A percentile compares a stretch with the other conserved stretches of the same genome.
phyloP scores from a whole-genome alignment of 805 yeast species.

The Yarrowia sp. region DNA sequence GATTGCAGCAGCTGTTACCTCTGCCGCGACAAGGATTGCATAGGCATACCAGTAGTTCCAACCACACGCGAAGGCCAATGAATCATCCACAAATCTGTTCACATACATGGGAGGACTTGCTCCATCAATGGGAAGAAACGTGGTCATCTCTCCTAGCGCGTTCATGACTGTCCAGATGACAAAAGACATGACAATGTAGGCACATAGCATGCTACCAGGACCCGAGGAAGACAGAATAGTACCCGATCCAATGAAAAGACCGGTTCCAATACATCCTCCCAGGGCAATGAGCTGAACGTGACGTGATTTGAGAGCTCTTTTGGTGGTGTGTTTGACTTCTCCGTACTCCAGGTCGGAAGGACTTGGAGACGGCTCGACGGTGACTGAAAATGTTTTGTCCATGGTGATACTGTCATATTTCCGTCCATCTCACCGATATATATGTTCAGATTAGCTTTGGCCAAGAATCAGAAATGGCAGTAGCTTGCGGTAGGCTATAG shows the following conservation, averaged over 20 bases:
- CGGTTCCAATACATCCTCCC: constrained; percentile 78
- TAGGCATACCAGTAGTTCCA: constrained; percentile 49
- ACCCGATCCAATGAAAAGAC: constrained; percentile 72
- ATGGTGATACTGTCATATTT: neutral
- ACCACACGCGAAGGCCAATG: constrained; percentile 59
- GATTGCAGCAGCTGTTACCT: constrained; percentile 45
- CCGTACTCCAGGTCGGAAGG: constrained; percentile 2
- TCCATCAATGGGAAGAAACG: constrained; percentile 55
- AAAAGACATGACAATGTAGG: constrained; percentile 60
- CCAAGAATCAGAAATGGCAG: constrained; percentile 10
- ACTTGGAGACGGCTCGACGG: neutral
- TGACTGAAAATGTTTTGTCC: neutral
- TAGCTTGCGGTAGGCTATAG: neutral
- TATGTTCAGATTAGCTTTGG: neutral
- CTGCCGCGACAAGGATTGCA: constrained; percentile 47
- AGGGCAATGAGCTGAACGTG: constrained; percentile 72
- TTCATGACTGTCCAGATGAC: constrained; percentile 65
- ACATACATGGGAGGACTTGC: constrained; percentile 60
- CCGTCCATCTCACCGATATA: neutral
- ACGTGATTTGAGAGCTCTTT: constrained; percentile 48
- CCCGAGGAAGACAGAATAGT: constrained; percentile 63
- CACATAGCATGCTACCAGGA: constrained; percentile 60
- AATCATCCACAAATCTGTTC: constrained; percentile 56
- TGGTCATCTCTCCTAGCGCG: constrained; percentile 54
- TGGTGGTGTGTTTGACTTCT: constrained; percentile 25